These are phyloP conservation scores for Xylaria sp. DNA, from an alignment of 2,329 filamentous ascomycete genomes.

Conservation along the genomic window DNA sequence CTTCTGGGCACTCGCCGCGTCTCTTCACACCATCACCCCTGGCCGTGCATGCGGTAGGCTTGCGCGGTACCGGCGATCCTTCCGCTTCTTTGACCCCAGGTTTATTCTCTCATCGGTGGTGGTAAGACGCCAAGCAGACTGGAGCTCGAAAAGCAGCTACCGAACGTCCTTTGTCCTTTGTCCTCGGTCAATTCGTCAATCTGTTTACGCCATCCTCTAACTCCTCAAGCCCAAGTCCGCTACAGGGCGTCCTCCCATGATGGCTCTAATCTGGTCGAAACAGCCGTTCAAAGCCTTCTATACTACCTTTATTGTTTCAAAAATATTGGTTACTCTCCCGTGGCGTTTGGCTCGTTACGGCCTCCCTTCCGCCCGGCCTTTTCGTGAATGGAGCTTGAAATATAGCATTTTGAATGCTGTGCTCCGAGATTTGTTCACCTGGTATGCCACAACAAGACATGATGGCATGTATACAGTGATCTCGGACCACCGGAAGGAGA, in stretches of 20 bases:
- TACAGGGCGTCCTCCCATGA: not conserved
- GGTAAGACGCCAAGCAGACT: too few relatives aligned
- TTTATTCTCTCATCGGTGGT: too few relatives aligned
- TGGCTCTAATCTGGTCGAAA: constrained; percentile 33
- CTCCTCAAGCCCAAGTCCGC: too few relatives aligned
- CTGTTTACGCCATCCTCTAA: not conserved
- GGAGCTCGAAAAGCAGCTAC: not conserved
- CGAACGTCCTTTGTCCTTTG: not conserved
- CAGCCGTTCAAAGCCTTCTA: constrained; percentile 37
- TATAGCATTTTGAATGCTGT: constrained; percentile 20
- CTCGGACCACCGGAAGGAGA: constrained; percentile 26
- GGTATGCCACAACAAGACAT: constrained; percentile 12
- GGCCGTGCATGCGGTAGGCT: too few relatives aligned
- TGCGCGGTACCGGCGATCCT: too few relatives aligned
- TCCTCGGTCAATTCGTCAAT: not conserved
- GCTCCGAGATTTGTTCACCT: constrained; percentile 12
- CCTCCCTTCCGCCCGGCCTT: constrained; percentile 22
- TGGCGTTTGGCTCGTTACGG: constrained; percentile 28
- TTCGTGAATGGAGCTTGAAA: constrained; percentile 33
- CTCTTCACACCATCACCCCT: not conserved
- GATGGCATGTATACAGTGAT: constrained; percentile 12
- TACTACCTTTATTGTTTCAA: constrained; percentile 11
- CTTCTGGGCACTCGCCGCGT: not conserved
- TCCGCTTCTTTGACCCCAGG: too few relatives aligned
- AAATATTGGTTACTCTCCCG: constrained; percentile 11